phyloP scores from a whole-genome alignment of 2,329 filamentous ascomycete genomes.

The Aspergillus clavatus region DNA sequence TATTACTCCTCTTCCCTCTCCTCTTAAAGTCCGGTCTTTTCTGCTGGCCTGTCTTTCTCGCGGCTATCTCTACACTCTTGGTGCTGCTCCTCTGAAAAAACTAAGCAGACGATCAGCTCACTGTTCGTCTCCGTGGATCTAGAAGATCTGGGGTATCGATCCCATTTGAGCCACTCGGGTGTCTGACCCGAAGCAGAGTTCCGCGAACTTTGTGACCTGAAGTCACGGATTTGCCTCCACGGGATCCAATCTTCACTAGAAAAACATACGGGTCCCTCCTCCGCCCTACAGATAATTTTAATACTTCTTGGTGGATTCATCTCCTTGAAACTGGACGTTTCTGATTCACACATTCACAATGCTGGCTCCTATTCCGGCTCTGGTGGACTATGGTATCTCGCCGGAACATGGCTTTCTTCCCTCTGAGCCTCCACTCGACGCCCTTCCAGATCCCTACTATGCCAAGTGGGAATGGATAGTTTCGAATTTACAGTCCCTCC shows the following conservation, averaged over 20 bases:
- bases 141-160: background rate
- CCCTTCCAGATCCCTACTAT: conserved; percentile 85
- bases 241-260: background rate
- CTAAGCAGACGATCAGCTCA: background rate
- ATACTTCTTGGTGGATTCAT: too few species aligned
- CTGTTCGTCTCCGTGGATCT: background rate
- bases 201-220: background rate
- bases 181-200: background rate
- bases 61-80: too few species aligned
- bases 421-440: conserved; percentile 69
- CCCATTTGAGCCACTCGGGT: background rate
- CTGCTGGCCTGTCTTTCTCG: background rate
- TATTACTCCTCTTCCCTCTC: too few species aligned
- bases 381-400: conserved; percentile 68
- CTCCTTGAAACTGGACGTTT: too few species aligned
- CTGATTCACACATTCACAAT: conserved; percentile 23
- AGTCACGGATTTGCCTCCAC: background rate
- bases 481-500: conserved; percentile 77
- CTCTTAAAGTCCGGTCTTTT: background rate
- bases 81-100: too few species aligned
- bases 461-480: conserved; percentile 87
- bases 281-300: too few species aligned
- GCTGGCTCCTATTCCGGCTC: conserved; percentile 45
- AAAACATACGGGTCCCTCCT: background rate
- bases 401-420: conserved; percentile 78